Base-by-base conservation (phyloP, 106 monocot species). In the Cymbidium sinense region DNA sequence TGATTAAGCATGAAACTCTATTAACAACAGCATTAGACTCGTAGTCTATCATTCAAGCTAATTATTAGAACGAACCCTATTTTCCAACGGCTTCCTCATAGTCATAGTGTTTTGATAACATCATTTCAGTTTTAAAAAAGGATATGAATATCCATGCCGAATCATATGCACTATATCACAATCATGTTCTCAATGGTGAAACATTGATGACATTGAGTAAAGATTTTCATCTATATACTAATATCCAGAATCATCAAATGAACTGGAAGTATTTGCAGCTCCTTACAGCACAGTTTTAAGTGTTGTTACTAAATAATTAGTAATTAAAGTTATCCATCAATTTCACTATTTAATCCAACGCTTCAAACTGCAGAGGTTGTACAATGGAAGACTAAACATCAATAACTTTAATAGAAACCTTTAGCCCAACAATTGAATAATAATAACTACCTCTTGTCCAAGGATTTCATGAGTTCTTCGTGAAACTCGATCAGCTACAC, bases 401-500 rank as follows among this genome's bases (percentile, higher is more conserved):
- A 69, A 69, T 34, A 33, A 47, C 15, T 34, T 15, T 34, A 69
- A 69, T 34, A 69, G 3, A 33, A 69, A 17, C 27, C 28, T 34
- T 29, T 34, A 34, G 34, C 12, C 23, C 7, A 70, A 70, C 33
- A 70, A 70, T 28, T n/a, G n/a, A n/a, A 29, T 47, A 61, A 21
- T 34, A 25, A 58, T 2, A 30, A 34, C 20, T 91, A 98, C 98
- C 98, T 98, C 98, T 9, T 98, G 98, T 37, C 98, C 98, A 50
- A 88, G 86, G 79, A 98, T 98, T 84, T 92, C 98, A 90, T 98
- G 98, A 47, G 83, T 88, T 82, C 98, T 88, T 21, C 98, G 88
- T 47, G 91, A 84, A 39, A 98, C 94, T 64, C 94, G 94, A 78
- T 98, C 94, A 43, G 94, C 98, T n/a, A 90, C 94, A 79, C 91